Evolutionary conservation across 768 basidiomycete genomes (phyloP), one percentile per base, ranked within the genome.

Genomic region (Polyporus arcularius): DNA sequence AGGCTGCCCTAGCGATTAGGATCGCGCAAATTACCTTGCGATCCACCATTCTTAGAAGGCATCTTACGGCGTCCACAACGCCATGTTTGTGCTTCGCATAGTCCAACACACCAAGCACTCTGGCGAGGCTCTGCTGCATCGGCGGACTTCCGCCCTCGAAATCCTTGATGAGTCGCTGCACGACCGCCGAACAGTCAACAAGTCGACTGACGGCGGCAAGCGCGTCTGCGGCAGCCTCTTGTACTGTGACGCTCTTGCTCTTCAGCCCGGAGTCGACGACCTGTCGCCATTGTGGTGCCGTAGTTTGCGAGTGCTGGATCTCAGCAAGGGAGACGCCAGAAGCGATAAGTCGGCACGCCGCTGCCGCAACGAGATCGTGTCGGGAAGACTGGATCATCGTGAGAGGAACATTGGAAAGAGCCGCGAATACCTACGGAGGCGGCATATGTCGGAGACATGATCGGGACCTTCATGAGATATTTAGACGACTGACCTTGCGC

Each of bases 171-270:
- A 90, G 80, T 70, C 87, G 92, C 67, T 79, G 72, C 42, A 95
- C 78, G 58, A 85, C 79, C 21, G 68, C 66, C 3, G 85, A 82
- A 66, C 86, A 89, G 66, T 94, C 87, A 32, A 80, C 77, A 1
- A 92, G 78, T 57, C 77, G 77, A 71, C 92, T 95, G 58, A 92
- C 74, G n/a, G 80, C 72, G 3, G 82, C 81, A 77, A 93, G 81
- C 6, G 90, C 88, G 28, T 70, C 72, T 12, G 93, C 89, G 38
- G 89, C 92, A 8, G 88, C 85, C 65, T 90, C 86, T 73, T 96
- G 96, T 3, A 90, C 90, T 15, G 73, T 68, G 1, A 71, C 67
- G 47, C 75, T 82, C 61, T 86, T 79, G 70, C 92, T 87, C 73
- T 87, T 90, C 60, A 96, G 76, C 16, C 87, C 85, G 56, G 81